Base-by-base conservation (phyloP, 306 rosid species). In the Dalbergia cochinchinensis region DNA sequence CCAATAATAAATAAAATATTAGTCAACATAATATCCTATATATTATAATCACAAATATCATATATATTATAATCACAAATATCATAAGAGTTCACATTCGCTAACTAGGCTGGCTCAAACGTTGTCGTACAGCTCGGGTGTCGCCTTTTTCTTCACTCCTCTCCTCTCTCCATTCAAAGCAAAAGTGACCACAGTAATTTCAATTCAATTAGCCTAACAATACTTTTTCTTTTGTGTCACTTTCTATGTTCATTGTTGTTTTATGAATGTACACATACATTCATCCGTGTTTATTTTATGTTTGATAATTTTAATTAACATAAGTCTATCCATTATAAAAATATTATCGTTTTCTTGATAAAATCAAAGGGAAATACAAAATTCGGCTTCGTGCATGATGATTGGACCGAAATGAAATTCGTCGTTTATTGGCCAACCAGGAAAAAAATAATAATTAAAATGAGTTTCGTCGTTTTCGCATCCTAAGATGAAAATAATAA, bases 391-490 rank as follows among this genome's bases (percentile, higher is more conserved):
- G 19, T 54, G 4, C 8, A 13, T 42, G 78, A 13, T 33, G 78
- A 80, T 80, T 85, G 88, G 88, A 80, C 85, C 83, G 88, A 71
- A 85, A 75, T 58, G 7, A 65, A 41, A 14, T 58, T 71, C 48
- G 78, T 85, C 85, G 77, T 50, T 51, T 83, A 83, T 20, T 58
- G 71, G 50, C 34, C 76, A 65, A 58, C 35, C 15, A 15, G 19
- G 12, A 12, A 15, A 50, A 14, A 50, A 55, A 3, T 5, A 53
- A 42, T 26, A 66, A 55, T 9, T 6, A 42, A 65, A 50, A 37
- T 14, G 19, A 39, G 67, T 1, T 67, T 83, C 73, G 51, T 48
- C 73, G 39, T 72, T 66, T 78, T 53, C 14, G 42, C 42, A 51
- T 59, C 39, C 15, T 16, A 8, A 0, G 31, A 19, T 13, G 13